A percentile compares a stretch with the other conserved stretches of the same genome.
phyloP scores from a whole-genome alignment of 345 rosid genomes.

The Hirschfeldia incana region DNA sequence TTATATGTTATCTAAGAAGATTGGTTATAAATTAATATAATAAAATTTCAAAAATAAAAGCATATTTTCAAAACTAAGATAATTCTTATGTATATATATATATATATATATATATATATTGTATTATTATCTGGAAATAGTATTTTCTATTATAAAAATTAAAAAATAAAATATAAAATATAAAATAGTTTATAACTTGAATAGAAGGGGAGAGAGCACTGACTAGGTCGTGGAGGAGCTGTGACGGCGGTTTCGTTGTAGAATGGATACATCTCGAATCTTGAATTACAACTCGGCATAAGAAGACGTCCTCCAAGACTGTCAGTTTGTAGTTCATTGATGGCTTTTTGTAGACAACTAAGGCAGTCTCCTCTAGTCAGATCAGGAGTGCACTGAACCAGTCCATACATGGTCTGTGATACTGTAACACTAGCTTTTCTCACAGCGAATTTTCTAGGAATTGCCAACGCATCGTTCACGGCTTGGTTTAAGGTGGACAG shows the following conservation, averaged over 20 bases:
- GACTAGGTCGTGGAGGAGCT: constrained; percentile 3
- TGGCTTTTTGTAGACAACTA: constrained; percentile 27
- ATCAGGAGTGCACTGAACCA: constrained; percentile 59
- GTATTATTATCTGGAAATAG: too few species aligned
- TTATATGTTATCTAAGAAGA: too few species aligned
- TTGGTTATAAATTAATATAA: too few species aligned
- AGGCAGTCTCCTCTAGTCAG: constrained; percentile 29
- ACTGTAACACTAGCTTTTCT: not conserved
- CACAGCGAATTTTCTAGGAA: constrained; percentile 36
- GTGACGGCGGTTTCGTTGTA: constrained; percentile 18
- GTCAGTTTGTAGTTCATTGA: not conserved
- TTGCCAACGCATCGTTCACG: not conserved
- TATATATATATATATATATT: too few species aligned
- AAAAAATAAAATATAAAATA: too few species aligned
- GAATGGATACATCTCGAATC: constrained; percentile 41
- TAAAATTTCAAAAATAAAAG: too few species aligned
- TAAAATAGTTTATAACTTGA: too few species aligned
- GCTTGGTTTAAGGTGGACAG: constrained; percentile 5
- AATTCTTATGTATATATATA: too few species aligned
- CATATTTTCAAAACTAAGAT: too few species aligned
- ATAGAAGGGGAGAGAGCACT: not conserved
- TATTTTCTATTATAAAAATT: too few species aligned
- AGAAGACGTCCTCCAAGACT: constrained; percentile 37
- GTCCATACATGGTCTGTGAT: constrained; percentile 23
- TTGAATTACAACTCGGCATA: constrained; percentile 42